These are phyloP conservation scores for Sporothrix sp. DNA, from an alignment of 2,329 filamentous ascomycete species.

Conservation along the genomic window DNA sequence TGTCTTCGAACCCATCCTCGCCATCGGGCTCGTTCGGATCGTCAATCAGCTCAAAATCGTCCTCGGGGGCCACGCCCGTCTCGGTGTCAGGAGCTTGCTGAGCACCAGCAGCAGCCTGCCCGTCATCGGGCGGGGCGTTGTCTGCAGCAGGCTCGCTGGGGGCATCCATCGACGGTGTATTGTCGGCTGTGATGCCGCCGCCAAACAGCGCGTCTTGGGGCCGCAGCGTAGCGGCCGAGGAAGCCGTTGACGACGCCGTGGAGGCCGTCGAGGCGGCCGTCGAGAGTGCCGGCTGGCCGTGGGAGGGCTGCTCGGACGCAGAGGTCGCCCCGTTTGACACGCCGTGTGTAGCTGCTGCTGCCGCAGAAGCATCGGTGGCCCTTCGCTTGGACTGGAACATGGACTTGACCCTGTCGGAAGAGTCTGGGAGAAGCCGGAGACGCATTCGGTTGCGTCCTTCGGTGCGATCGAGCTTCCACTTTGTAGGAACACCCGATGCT, in stretches of 20 bases:
- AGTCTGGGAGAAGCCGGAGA: slow-evolving; percentile 73
- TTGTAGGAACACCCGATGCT: slow-evolving; percentile 40
- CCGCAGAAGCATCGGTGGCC: slow-evolving; percentile 11
- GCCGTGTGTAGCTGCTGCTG: slow-evolving; percentile 9
- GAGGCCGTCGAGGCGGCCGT: not conserved
- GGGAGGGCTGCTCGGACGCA: not conserved
- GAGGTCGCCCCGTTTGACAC: no score
- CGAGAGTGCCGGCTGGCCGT: not conserved
- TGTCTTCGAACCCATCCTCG: slow-evolving; percentile 80
- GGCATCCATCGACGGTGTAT: no score
- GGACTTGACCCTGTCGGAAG: slow-evolving; percentile 48
- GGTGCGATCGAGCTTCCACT: slow-evolving; percentile 91
- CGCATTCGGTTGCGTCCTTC: slow-evolving; percentile 95
- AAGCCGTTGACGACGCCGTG: slow-evolving; percentile 16
- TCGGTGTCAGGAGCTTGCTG: slow-evolving; percentile 15
- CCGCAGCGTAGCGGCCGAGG: slow-evolving; percentile 15
- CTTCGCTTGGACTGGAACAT: slow-evolving; percentile 70
- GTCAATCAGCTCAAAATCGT: slow-evolving; percentile 93
- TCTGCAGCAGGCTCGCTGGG: slow-evolving; percentile 4
- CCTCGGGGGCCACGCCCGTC: slow-evolving; percentile 48
- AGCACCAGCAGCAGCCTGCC: slow-evolving; percentile 10
- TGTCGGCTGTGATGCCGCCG: not conserved
- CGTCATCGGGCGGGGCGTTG: no score
- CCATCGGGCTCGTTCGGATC: slow-evolving; percentile 77
- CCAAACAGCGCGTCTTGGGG: not conserved